Percentiles rank a stretch among this genome's conserved stretches.
These are phyloP conservation scores for Tremellales sp. DNA, from an alignment of 1,284 basidiomycete species.

Conservation along the genomic window DNA sequence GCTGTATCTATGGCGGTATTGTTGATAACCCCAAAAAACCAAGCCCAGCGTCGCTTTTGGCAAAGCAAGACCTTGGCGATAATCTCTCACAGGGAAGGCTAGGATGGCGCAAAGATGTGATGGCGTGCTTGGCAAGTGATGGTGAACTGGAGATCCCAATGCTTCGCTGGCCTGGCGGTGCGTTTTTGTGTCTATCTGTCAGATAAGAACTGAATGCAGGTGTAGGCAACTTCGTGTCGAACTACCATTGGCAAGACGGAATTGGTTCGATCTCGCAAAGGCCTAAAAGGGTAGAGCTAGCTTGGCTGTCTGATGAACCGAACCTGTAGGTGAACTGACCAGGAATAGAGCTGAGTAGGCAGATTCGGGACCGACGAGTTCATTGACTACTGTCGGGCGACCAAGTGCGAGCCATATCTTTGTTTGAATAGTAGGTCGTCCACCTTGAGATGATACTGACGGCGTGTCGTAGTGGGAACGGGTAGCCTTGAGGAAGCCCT, in stretches of 20 bases:
- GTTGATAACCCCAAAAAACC: slow-evolving; percentile 51
- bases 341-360: neutral
- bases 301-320: slow-evolving; percentile 60
- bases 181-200: slow-evolving; percentile 34
- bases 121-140: slow-evolving; percentile 53
- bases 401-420: slow-evolving; percentile 55
- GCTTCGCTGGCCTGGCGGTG: slow-evolving; percentile 59
- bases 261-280: slow-evolving; percentile 56
- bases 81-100: slow-evolving; percentile 30
- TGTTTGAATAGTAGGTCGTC: slow-evolving; percentile 52
- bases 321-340: slow-evolving; percentile 43
- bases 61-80: slow-evolving; percentile 29
- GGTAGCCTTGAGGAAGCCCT: slow-evolving; percentile 60
- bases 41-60: slow-evolving; percentile 35
- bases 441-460: neutral
- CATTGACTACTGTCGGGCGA: slow-evolving; percentile 31
- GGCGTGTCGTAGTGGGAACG: slow-evolving; percentile 52
- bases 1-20: slow-evolving; percentile 61
- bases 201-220: neutral
- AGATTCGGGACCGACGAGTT: slow-evolving; percentile 60
- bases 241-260: slow-evolving; percentile 64
- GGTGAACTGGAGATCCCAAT: slow-evolving; percentile 54
- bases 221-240: slow-evolving; percentile 50
- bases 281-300: slow-evolving; percentile 57
- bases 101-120: slow-evolving; percentile 60